Conservation (phyloP, 2,329 filamentous ascomycete genomes). For the Passalora sequoiae region DNA sequence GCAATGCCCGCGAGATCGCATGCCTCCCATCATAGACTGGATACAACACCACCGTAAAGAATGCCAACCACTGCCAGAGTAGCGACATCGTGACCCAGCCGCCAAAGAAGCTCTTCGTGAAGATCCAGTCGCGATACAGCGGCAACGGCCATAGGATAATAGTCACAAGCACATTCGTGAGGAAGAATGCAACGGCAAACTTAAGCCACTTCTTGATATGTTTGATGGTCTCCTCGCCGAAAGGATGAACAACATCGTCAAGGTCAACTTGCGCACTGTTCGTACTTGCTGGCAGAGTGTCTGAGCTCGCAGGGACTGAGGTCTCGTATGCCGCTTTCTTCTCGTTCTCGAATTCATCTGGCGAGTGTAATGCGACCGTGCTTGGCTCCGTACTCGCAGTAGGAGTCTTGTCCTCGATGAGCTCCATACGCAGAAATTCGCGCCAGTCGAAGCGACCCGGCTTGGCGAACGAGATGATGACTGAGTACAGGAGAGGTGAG, state of each 20-base stretch:
- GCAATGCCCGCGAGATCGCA: conserved; percentile 35
- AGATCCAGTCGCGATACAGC: conserved; percentile 48
- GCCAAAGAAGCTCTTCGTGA: conserved; percentile 44
- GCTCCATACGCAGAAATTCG: conserved; percentile 45
- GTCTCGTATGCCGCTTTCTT: conserved; percentile 1
- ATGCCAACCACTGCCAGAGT: conserved; percentile 47
- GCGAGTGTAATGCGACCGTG: background rate
- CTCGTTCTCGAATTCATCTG: conserved; percentile 2
- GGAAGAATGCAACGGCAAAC: conserved; percentile 40
- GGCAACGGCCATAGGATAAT: conserved; percentile 49
- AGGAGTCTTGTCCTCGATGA: conserved; percentile 37
- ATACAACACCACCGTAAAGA: conserved; percentile 44
- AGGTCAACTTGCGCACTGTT: conserved; percentile 1
- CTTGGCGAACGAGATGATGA: conserved; percentile 38
- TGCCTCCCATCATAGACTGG: conserved; percentile 46
- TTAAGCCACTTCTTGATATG: conserved; percentile 23
- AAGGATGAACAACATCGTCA: conserved; percentile 41
- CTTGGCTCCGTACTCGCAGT: conserved; percentile 3
- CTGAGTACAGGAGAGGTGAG: conserved; percentile 44
- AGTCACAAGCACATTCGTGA: conserved; percentile 43
- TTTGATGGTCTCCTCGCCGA: conserved; percentile 31
- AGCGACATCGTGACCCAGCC: conserved; percentile 45
- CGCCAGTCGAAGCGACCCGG: conserved; percentile 40
- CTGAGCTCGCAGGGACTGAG: background rate
- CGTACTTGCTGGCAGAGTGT: background rate